A percentile compares a stretch with the other conserved stretches of the same genome.
Evolutionary conservation across 2,329 filamentous ascomycete species (phyloP).

Genomic region (Ophiostoma australiae): DNA sequence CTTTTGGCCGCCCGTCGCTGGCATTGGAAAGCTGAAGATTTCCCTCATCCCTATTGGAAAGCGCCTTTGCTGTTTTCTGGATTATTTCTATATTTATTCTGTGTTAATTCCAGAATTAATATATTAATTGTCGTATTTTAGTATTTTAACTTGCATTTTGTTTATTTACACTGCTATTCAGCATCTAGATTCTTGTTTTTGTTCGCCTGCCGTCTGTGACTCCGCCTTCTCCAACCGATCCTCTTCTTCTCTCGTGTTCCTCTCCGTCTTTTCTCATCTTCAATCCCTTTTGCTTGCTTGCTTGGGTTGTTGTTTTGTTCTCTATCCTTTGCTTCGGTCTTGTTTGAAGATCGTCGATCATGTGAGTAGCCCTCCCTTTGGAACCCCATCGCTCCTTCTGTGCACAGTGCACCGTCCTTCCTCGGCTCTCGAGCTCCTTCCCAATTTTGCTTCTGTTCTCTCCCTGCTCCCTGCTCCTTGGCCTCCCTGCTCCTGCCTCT

Average conservation of each 20-base stretch:
- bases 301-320: slow-evolving; percentile 10
- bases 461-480: neutral
- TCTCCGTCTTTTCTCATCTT: neutral
- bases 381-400: slow-evolving; percentile 3
- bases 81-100: neutral
- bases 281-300: neutral
- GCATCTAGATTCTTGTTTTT: slow-evolving; percentile 9
- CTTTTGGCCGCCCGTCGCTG: slow-evolving; percentile 15
- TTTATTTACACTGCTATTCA: neutral
- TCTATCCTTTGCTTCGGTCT: neutral
- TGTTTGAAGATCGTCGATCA: slow-evolving; percentile 14
- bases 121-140: neutral
- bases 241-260: neutral
- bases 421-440: slow-evolving; percentile 14
- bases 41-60: slow-evolving; percentile 22
- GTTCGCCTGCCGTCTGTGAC: neutral
- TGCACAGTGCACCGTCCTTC: neutral
- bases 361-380: neutral
- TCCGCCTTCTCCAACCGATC: neutral
- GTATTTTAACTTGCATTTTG: neutral
- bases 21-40: slow-evolving; percentile 19
- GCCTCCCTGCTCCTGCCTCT: neutral
- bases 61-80: neutral
- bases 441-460: neutral
- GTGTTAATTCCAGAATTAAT: neutral